Percentiles rank a stretch among this genome's conserved stretches.
Evolutionary conservation across 208 protist species (phyloP).

Genomic region (Leishmania amazonensis): DNA sequence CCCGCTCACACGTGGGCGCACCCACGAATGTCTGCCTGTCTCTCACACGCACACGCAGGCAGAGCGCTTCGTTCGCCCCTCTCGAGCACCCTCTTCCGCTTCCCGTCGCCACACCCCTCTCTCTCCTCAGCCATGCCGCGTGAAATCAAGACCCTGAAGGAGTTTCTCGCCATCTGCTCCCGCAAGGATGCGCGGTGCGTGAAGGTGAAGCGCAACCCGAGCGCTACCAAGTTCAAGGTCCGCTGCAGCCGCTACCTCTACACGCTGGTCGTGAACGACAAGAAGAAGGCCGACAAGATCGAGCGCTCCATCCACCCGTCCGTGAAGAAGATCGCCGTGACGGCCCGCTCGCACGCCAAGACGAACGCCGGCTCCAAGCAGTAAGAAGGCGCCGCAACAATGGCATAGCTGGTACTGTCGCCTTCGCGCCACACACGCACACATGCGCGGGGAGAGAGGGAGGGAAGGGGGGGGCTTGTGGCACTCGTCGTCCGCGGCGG

Average conservation of each 20-base stretch:
- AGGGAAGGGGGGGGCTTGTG: too few relatives aligned
- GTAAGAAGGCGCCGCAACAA: slow-evolving; percentile 3
- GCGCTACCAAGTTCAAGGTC: slow-evolving; percentile 94
- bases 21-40: not conserved
- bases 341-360: slow-evolving; percentile 81
- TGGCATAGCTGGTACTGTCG: not conserved
- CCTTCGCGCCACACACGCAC: not conserved
- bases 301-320: slow-evolving; percentile 89
- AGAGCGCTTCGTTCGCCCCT: not conserved
- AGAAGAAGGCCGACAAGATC: slow-evolving; percentile 93
- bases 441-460: not conserved
- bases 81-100: not conserved
- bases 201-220: slow-evolving; percentile 93
- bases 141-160: slow-evolving; percentile 93
- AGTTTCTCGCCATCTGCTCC: slow-evolving; percentile 93
- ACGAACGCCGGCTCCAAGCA: slow-evolving; percentile 83
- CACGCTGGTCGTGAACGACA: slow-evolving; percentile 91
- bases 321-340: slow-evolving; percentile 91
- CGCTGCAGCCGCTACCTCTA: slow-evolving; percentile 94
- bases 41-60: not conserved
- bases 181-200: slow-evolving; percentile 92
- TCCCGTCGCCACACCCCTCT: not conserved
- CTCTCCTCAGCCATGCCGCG: slow-evolving; percentile 60
- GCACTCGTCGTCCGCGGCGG: not conserved
- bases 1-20: not conserved